A percentile compares a stretch with the other conserved stretches of the same genome.
phyloP scores from a whole-genome alignment of 768 basidiomycete species.

The Cubamyces sp. region DNA sequence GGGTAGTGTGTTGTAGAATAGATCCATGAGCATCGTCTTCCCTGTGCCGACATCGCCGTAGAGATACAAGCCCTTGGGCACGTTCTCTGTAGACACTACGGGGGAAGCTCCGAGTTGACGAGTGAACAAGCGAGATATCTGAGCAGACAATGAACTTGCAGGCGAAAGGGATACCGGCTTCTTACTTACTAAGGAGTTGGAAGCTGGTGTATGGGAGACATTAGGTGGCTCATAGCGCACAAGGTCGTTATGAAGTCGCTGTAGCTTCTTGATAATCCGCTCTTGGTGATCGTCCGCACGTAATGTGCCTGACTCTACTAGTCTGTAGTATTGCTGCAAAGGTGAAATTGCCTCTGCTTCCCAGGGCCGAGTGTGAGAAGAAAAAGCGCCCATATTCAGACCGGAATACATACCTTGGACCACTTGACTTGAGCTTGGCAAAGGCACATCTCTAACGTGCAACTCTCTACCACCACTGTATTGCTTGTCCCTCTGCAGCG shows the following conservation, averaged over 20 bases:
- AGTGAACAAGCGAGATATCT: constrained; percentile 39
- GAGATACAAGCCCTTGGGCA: constrained; percentile 90
- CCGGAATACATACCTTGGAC: neutral
- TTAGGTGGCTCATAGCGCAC: constrained; percentile 69
- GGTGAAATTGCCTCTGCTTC: constrained; percentile 23
- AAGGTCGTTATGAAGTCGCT: constrained; percentile 77
- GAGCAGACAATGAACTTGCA: neutral
- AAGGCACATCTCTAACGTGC: constrained; percentile 7
- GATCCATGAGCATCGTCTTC: constrained; percentile 99
- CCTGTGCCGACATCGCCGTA: constrained; percentile 97
- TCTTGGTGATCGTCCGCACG: constrained; percentile 84
- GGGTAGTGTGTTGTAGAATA: constrained; percentile 88
- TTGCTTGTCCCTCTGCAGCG: constrained; percentile 9
- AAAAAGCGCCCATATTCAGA: neutral
- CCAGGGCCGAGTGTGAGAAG: neutral
- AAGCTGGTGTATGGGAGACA: constrained; percentile 47
- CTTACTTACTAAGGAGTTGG: constrained; percentile 39
- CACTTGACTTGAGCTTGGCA: neutral
- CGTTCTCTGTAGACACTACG: constrained; percentile 48
- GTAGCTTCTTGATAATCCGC: constrained; percentile 79
- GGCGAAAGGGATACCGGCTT: neutral
- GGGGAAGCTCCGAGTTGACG: constrained; percentile 25
- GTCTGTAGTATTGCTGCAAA: constrained; percentile 47
- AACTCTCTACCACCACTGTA: neutral
- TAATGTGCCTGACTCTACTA: constrained; percentile 57